These are phyloP conservation scores for Rhizopogon salebrosus DNA, from an alignment of 768 basidiomycete genomes.

Conservation along the genomic window DNA sequence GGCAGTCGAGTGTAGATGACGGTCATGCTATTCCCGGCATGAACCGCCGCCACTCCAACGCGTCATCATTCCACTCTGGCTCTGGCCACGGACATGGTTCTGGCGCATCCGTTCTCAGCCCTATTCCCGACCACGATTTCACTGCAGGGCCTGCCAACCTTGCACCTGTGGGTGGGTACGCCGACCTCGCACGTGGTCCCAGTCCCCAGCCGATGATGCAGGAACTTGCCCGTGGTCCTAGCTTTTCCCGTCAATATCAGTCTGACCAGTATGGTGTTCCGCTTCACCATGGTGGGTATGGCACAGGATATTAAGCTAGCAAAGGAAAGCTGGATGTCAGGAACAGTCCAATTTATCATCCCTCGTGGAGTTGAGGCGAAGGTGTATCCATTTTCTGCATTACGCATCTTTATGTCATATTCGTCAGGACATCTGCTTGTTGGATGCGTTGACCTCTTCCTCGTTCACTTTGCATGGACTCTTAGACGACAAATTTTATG, in stretches of 20 bases:
- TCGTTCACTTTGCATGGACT: not conserved
- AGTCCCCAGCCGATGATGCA: conserved; percentile 59
- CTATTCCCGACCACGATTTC: conserved; percentile 72
- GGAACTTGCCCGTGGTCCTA: conserved; percentile 33
- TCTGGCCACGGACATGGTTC: conserved; percentile 29
- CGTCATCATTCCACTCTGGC: conserved; percentile 67
- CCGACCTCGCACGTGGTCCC: conserved; percentile 72
- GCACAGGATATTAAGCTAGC: conserved; percentile 12
- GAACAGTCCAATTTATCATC: not conserved
- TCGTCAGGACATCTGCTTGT: conserved; percentile 20
- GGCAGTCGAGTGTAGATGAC: conserved; percentile 58
- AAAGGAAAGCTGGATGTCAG: not conserved
- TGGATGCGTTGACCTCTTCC: conserved; percentile 22
- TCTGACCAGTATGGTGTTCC: conserved; percentile 56
- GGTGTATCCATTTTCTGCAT: not conserved
- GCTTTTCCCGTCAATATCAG: conserved; percentile 35
- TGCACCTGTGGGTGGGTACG: conserved; percentile 75
- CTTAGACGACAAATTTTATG: conserved; percentile 1
- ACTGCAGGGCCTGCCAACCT: conserved; percentile 54
- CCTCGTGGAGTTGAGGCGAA: not conserved
- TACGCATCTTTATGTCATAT: not conserved
- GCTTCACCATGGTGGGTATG: conserved; percentile 45
- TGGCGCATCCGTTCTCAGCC: conserved; percentile 28
- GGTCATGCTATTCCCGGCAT: conserved; percentile 40
- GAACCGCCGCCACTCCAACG: conserved; percentile 48